Conservation (phyloP, 2,329 filamentous ascomycete species). For the Aspergillus terreus region DNA sequence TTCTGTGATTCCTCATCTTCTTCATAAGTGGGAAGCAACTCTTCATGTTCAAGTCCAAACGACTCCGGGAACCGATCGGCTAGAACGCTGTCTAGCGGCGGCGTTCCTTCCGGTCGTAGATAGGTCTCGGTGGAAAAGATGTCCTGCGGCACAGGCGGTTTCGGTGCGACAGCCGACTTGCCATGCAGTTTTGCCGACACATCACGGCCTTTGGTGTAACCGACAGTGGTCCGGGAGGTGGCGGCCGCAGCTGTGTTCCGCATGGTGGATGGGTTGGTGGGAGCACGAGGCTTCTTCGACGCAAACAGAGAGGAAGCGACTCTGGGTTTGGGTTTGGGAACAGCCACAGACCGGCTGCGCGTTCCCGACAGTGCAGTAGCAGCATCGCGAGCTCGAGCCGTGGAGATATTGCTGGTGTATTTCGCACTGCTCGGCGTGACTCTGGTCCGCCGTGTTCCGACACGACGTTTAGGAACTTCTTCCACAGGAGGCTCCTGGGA, state of each 20-base stretch:
- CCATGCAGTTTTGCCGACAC: slow-evolving; percentile 30
- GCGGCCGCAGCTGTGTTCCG: slow-evolving; percentile 61
- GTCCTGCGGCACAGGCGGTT: slow-evolving; percentile 20
- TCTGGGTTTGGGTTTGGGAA: slow-evolving; percentile 36
- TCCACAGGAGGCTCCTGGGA: slow-evolving; percentile 31
- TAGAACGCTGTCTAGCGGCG: slow-evolving; percentile 42
- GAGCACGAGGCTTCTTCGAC: slow-evolving; percentile 41
- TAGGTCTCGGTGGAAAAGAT: slow-evolving; percentile 41
- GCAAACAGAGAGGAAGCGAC: slow-evolving; percentile 29
- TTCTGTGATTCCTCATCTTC: slow-evolving; percentile 38
- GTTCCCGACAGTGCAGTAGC: slow-evolving; percentile 35
- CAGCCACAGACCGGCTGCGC: slow-evolving; percentile 26
- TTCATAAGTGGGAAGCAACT: slow-evolving; percentile 26
- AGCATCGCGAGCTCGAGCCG: slow-evolving; percentile 39
- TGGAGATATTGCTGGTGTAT: slow-evolving; percentile 31
- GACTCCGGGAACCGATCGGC: slow-evolving; percentile 39
- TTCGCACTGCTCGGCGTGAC: slow-evolving; percentile 22
- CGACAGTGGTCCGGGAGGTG: slow-evolving; percentile 75
- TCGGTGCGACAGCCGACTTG: slow-evolving; percentile 19
- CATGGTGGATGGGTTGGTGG: slow-evolving; percentile 50
- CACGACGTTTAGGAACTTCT: slow-evolving; percentile 26
- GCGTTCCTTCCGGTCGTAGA: slow-evolving; percentile 39
- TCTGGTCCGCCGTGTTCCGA: slow-evolving; percentile 22
- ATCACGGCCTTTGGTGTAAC: slow-evolving; percentile 73
- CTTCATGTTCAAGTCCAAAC: slow-evolving; percentile 34